These are phyloP conservation scores for Cyberlindnera xishuangbannaensis DNA, from an alignment of 805 yeast genomes.

Conservation along the genomic window DNA sequence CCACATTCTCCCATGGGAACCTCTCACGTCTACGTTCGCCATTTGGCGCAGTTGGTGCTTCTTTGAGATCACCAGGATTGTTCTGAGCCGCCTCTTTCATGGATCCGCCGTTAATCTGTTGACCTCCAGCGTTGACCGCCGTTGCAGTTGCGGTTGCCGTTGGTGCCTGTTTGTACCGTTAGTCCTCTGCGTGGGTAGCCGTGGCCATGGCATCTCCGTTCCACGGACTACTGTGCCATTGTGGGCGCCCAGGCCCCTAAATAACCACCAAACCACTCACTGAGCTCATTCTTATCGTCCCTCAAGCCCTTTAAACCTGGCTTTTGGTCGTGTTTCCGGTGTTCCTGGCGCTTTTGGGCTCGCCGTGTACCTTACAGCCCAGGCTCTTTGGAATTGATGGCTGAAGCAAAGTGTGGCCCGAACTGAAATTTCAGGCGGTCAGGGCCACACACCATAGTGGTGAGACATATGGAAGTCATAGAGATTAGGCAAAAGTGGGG, in stretches of 20 bases:
- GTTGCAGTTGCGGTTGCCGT: neutral
- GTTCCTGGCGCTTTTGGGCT: too few species aligned
- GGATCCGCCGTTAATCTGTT: neutral
- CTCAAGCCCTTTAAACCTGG: neutral
- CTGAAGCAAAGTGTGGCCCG: slow-evolving; percentile 18
- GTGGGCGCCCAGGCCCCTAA: neutral
- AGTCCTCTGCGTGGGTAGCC: too few species aligned
- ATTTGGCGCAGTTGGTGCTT: neutral
- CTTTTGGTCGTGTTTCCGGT: neutral
- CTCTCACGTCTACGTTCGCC: slow-evolving; percentile 10
- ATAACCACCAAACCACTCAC: neutral
- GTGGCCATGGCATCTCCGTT: neutral
- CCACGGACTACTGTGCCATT: neutral
- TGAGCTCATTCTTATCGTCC: neutral
- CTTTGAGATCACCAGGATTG: neutral
- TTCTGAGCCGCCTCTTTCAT: neutral
- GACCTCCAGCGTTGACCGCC: neutral
- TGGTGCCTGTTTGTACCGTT: neutral
- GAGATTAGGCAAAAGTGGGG: too few species aligned
- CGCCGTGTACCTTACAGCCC: too few species aligned
- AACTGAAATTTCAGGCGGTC: slow-evolving; percentile 17
- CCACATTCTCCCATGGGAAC: slow-evolving; percentile 34
- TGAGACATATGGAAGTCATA: too few species aligned
- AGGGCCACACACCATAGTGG: slow-evolving; percentile 1
- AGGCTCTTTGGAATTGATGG: too few species aligned